Percentiles rank a stretch among this genome's conserved stretches.
These are phyloP conservation scores for Trichophyton verrucosum DNA, from an alignment of 2,329 filamentous ascomycete genomes.

Conservation along the genomic window DNA sequence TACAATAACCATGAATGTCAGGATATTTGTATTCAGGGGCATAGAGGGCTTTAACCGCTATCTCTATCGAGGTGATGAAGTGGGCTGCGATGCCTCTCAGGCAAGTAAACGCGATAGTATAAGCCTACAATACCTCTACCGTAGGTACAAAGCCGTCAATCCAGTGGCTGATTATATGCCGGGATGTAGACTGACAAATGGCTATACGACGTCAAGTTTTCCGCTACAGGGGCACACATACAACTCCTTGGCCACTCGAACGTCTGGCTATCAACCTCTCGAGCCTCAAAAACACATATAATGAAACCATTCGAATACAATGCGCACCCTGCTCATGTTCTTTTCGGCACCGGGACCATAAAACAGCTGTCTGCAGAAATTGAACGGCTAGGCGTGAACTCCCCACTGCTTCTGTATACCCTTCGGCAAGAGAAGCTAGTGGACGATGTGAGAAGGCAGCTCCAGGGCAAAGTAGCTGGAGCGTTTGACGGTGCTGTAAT, in stretches of 20 bases:
- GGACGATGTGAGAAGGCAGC: constrained; percentile 33
- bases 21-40: too few species aligned
- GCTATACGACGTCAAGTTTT: not conserved
- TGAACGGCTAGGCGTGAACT: constrained; percentile 35
- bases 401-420: constrained; percentile 46
- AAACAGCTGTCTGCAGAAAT: constrained; percentile 36
- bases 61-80: too few species aligned
- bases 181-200: too few species aligned
- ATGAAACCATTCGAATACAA: constrained; percentile 41
- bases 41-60: too few species aligned
- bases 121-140: too few species aligned
- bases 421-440: constrained; percentile 40
- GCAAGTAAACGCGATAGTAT: too few species aligned
- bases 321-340: constrained; percentile 40
- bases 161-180: too few species aligned
- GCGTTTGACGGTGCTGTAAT: constrained; percentile 47
- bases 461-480: constrained; percentile 38
- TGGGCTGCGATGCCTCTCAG: too few species aligned
- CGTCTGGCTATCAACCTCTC: not conserved
- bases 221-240: not conserved
- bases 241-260: not conserved
- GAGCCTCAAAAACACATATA: not conserved
- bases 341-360: constrained; percentile 46
- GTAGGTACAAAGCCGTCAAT: too few species aligned
- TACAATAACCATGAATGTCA: too few species aligned